These are phyloP conservation scores for Russula brevipes DNA, from an alignment of 768 basidiomycete genomes.

Conservation along the genomic window DNA sequence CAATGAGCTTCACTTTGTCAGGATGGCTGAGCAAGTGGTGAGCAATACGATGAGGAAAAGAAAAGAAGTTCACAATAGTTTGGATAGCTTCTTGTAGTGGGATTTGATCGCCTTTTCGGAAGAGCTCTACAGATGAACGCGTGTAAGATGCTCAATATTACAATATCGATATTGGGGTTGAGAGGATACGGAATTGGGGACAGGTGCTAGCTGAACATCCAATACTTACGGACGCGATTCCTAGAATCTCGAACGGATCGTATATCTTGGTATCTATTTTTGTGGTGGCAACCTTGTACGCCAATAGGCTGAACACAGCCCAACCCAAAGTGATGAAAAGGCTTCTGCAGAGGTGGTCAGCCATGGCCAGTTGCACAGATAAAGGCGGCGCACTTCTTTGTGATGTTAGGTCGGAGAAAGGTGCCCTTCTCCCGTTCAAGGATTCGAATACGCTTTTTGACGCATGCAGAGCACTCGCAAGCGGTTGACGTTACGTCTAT, in stretches of 20 bases:
- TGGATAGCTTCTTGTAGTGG: constrained; percentile 88
- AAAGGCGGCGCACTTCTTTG: constrained; percentile 17
- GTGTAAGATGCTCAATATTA: not conserved
- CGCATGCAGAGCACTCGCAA: constrained; percentile 24
- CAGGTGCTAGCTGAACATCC: not conserved
- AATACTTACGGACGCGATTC: constrained; percentile 58
- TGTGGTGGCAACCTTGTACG: constrained; percentile 56
- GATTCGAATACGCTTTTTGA: constrained; percentile 33
- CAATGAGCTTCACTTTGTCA: constrained; percentile 84
- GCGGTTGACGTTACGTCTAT: constrained; percentile 10
- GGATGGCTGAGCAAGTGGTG: constrained; percentile 62
- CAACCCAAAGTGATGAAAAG: constrained; percentile 66
- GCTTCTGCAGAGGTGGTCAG: constrained; percentile 39
- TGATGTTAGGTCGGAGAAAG: constrained; percentile 5
- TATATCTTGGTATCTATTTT: constrained; percentile 68
- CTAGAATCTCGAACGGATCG: constrained; percentile 92
- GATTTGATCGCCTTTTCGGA: constrained; percentile 92
- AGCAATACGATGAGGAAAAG: not conserved
- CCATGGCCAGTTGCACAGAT: not conserved
- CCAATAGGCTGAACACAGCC: constrained; percentile 61
- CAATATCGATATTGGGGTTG: not conserved
- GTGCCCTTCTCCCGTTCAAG: constrained; percentile 27
- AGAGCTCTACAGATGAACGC: constrained; percentile 42
- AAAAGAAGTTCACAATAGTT: constrained; percentile 58
- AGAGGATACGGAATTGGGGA: not conserved